Evolutionary conservation across 2,329 filamentous ascomycete genomes (phyloP), one percentile per base, ranked within the genome.

Genomic region (Fusarium incarnatum): DNA sequence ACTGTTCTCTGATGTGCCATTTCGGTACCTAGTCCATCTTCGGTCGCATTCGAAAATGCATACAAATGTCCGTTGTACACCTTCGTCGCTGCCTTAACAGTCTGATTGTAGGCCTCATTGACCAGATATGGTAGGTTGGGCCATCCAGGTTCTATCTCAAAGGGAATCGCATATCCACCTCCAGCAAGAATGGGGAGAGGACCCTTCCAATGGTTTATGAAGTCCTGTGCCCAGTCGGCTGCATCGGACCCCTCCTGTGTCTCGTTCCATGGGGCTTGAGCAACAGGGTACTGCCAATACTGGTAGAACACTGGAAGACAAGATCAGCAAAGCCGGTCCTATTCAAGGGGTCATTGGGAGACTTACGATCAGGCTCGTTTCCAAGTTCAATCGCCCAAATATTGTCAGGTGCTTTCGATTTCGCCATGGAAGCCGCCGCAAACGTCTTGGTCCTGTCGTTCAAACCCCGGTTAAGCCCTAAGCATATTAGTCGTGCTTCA

Each of bases 1-100:
- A 23, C 54, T 15, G 32, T 34, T n/a, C 45, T 56, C 45, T 41
- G 32, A 12, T 56, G 54, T 15, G 32, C 27, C 25, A 56, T 52
- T n/a, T 56, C 54, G 2, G 16, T 4, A 20, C 8, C 12, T 20
- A 56, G 6, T 6, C 7, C 45, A n/a, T 30, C 4, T 2, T 15
- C 30, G 8, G 54, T 11, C 2, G 12, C 25, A 28, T 56, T 56
- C 2, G 45, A 56, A 8, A 52, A 40, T n/a, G 54, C 54, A 22
- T 52, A 56, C 11, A 56, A 28, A 22, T 52, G 23, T 5, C 54
- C 32, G 18, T 56, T 56, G 6, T 56, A 56, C 3, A 56, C 54
- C 1, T 56, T 56, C 0, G 45, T 56, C 20, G 54, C 45, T 11
- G 18, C 23, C 25, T n/a, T 56, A 1, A 56, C 45, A 3, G 54